These are phyloP conservation scores for Saraca asoca DNA, from an alignment of 331 rosid species.

Conservation along the genomic window DNA sequence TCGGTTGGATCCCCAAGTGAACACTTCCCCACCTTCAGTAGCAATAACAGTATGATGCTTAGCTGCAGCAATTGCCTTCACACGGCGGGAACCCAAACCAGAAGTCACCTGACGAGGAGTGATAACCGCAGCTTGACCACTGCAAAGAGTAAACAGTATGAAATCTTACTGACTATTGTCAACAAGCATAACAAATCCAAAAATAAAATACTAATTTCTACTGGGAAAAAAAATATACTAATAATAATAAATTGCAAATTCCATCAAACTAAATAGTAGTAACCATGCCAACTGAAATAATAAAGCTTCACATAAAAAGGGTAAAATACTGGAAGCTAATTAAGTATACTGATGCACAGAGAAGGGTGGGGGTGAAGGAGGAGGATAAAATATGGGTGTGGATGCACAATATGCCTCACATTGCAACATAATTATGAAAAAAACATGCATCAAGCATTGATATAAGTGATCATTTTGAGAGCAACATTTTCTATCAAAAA, in stretches of 20 bases:
- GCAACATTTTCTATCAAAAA: no score
- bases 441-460: no score
- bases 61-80: constrained; percentile 90
- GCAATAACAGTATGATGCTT: constrained; percentile 94
- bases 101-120: constrained; percentile 90
- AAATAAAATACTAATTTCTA: background rate
- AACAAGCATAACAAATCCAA: constrained; percentile 19
- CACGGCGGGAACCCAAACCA: constrained; percentile 85
- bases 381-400: background rate
- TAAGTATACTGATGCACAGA: background rate
- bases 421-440: background rate
- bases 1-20: constrained; percentile 99
- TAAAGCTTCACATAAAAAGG: background rate
- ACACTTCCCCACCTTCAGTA: constrained; percentile 93
- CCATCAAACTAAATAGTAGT: no score
- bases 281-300: background rate
- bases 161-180: constrained; percentile 35
- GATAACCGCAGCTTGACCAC: constrained; percentile 99
- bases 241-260: no score
- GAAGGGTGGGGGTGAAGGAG: no score
- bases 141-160: constrained; percentile 52
- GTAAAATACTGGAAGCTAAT: constrained; percentile 11
- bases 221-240: no score
- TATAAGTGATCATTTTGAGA: no score
- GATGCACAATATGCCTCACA: constrained; percentile 12